phyloP scores from a whole-genome alignment of 345 rosid species.

The Camelina sativa region DNA sequence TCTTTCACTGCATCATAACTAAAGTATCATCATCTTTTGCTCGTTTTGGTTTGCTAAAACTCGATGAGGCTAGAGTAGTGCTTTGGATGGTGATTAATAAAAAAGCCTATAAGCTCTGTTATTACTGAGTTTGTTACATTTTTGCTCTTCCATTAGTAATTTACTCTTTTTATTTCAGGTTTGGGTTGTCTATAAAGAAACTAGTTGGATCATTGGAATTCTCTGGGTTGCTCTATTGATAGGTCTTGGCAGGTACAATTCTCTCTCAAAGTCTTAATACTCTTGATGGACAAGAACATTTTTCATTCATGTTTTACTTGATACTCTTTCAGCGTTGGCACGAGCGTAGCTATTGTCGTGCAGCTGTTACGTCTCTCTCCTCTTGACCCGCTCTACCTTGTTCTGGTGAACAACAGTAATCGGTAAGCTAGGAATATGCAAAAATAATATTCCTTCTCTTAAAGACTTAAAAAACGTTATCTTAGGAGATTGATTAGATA shows the following conservation, averaged over 20 bases:
- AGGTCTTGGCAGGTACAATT: conserved; percentile 80
- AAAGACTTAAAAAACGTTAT: neutral
- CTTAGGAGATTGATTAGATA: neutral
- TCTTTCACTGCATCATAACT: neutral
- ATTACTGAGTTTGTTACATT: neutral
- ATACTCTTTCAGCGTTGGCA: conserved; percentile 60
- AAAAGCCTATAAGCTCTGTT: neutral
- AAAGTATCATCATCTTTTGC: neutral
- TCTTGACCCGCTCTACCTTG: conserved; percentile 71
- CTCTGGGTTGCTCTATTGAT: conserved; percentile 73
- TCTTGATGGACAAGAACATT: neutral
- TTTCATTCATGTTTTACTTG: conserved; percentile 5
- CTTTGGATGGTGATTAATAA: neutral
- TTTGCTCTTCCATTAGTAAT: neutral
- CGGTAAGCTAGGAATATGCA: conserved; percentile 51
- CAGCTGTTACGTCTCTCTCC: conserved; percentile 64
- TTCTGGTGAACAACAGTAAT: conserved; percentile 53
- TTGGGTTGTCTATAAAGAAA: conserved; percentile 89
- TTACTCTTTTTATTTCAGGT: conserved; percentile 48
- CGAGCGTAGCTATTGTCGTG: conserved; percentile 64
- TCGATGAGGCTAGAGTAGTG: neutral
- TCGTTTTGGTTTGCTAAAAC: conserved; percentile 15
- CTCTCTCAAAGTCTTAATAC: conserved; percentile 8
- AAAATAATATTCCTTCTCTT: neutral
- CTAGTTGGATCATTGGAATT: conserved; percentile 63